Conservation (phyloP, 257 asterid species). For the Osmanthus fragrans region DNA sequence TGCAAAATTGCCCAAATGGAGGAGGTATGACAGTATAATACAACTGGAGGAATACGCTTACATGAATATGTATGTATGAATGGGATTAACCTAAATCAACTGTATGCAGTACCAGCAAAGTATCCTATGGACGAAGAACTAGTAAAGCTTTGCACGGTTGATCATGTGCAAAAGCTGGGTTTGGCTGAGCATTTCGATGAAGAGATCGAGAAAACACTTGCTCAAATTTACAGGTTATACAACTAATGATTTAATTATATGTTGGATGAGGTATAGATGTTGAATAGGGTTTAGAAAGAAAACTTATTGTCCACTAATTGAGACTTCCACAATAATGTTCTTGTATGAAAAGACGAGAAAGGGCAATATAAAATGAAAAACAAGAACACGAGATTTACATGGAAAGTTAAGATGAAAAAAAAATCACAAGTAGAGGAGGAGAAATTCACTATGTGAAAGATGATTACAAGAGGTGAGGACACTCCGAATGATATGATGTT, state of each 20-base stretch:
- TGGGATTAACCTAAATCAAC: not conserved
- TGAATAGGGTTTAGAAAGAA: not conserved
- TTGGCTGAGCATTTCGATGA: conserved; percentile 39
- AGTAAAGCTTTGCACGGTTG: conserved; percentile 43
- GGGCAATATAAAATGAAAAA: too few relatives aligned
- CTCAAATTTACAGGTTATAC: conserved; percentile 41
- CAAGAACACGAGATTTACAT: too few relatives aligned
- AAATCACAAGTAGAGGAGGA: too few relatives aligned
- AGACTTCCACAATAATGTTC: too few relatives aligned
- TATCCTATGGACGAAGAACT: conserved; percentile 52
- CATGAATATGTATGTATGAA: not conserved
- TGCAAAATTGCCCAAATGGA: conserved; percentile 45
- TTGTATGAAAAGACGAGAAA: too few relatives aligned
- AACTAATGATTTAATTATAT: not conserved
- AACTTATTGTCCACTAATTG: too few relatives aligned
- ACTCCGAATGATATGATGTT: too few relatives aligned
- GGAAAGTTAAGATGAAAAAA: too few relatives aligned
- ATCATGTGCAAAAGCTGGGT: conserved; percentile 61
- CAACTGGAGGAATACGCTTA: not conserved
- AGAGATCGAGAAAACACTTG: conserved; percentile 42
- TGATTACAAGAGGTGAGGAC: too few relatives aligned
- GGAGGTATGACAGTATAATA: conserved; percentile 20
- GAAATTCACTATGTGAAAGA: too few relatives aligned
- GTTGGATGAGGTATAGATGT: not conserved
- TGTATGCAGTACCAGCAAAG: conserved; percentile 37